phyloP scores from a whole-genome alignment of 1,284 basidiomycete species.

The Austropuccinia psidii region DNA sequence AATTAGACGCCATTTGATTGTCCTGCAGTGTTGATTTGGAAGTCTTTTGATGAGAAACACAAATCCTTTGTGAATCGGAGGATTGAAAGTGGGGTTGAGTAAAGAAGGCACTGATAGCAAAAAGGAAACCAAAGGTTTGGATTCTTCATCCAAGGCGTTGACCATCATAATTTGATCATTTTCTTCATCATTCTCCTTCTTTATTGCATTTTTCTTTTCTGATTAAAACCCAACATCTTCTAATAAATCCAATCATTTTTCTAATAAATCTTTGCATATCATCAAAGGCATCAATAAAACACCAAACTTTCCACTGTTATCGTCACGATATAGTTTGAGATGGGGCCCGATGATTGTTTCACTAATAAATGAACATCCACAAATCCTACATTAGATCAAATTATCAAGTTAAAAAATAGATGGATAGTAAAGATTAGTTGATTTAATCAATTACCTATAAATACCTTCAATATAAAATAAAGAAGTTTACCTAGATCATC shows the following conservation, averaged over 20 bases:
- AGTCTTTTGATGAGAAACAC: not conserved
- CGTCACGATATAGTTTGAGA: conserved; percentile 52
- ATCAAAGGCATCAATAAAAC: conserved; percentile 61
- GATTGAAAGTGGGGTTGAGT: too few species aligned
- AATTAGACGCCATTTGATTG: not conserved
- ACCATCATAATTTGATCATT: too few species aligned
- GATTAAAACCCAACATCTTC: conserved; percentile 68
- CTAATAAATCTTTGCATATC: conserved; percentile 71
- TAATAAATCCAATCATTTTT: conserved; percentile 77
- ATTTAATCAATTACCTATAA: not conserved
- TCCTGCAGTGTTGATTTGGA: conserved; percentile 6
- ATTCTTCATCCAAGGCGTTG: too few species aligned
- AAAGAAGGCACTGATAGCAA: too few species aligned
- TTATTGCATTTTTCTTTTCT: too few species aligned
- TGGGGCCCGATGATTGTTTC: conserved; percentile 71
- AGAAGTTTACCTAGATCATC: conserved; percentile 60
- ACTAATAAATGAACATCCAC: conserved; percentile 82
- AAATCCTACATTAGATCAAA: too few species aligned
- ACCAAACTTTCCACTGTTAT: conserved; percentile 52
- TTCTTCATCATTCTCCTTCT: too few species aligned
- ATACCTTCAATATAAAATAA: not conserved
- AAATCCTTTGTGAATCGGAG: too few species aligned
- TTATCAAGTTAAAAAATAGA: conserved; percentile 42
- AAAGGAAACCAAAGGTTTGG: too few species aligned
- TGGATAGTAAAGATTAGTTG: too few species aligned